Percentiles rank a stretch among this genome's conserved stretches.
Conservation (phyloP, 345 rosid genomes). For the Citrus hindsii region DNA sequence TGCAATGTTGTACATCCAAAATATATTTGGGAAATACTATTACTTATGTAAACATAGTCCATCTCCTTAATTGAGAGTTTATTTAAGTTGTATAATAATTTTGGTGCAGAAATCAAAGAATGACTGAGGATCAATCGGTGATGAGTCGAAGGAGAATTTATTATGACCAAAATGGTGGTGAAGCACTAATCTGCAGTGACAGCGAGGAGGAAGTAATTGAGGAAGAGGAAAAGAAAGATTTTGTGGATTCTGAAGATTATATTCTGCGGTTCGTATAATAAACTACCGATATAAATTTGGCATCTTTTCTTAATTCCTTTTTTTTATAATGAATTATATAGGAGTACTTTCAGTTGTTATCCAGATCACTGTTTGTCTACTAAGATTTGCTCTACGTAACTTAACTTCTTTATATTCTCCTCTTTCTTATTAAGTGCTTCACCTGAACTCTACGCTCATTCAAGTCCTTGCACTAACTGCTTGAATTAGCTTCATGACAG, state of each 20-base stretch:
- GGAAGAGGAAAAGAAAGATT: constrained; percentile 77
- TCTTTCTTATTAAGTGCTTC: not conserved
- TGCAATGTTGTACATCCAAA: not conserved
- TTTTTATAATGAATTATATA: not conserved
- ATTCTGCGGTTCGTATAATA: constrained; percentile 77
- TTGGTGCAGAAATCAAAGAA: constrained; percentile 89
- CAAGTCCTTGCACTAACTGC: not conserved
- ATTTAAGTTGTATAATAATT: constrained; percentile 5
- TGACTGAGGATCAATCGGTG: constrained; percentile 98
- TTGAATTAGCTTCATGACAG: not conserved
- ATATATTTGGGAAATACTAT: not conserved
- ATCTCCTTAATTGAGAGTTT: not conserved
- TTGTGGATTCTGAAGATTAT: constrained; percentile 75
- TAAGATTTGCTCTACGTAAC: not conserved
- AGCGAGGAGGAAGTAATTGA: constrained; percentile 91
- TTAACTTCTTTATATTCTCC: not conserved
- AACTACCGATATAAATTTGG: constrained; percentile 6
- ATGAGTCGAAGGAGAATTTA: constrained; percentile 96
- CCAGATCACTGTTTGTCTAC: not conserved
- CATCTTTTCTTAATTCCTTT: not conserved
- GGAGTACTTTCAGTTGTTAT: not conserved
- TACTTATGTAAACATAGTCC: not conserved
- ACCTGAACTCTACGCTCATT: not conserved
- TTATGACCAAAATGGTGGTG: constrained; percentile 96
- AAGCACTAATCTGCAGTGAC: constrained; percentile 99